A percentile compares a stretch with the other conserved stretches of the same genome.
These are phyloP conservation scores for Brassica cretica DNA, from an alignment of 345 rosid genomes.

Conservation along the genomic window DNA sequence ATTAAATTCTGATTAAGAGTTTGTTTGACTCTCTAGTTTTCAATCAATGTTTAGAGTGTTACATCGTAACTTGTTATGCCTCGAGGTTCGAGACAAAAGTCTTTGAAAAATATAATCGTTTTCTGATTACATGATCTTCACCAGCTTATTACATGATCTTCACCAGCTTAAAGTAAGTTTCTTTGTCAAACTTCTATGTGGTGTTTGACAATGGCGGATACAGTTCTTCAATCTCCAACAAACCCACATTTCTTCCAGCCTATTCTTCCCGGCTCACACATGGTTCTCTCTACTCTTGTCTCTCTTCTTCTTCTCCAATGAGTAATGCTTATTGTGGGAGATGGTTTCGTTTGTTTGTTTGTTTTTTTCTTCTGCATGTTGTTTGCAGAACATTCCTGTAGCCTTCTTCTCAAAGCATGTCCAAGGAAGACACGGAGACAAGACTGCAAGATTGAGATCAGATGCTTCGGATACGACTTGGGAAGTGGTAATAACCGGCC, in stretches of 20 bases:
- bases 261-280: constrained; percentile 18
- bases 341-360: not conserved
- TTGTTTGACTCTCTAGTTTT: not conserved
- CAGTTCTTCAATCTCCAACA: constrained; percentile 4
- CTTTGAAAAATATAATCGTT: not conserved
- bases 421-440: not conserved
- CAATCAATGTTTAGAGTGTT: not conserved
- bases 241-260: constrained; percentile 35
- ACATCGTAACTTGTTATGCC: not conserved
- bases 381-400: constrained; percentile 32
- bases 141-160: not conserved
- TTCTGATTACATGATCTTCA: not conserved
- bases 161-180: not conserved
- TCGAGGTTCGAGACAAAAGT: not conserved
- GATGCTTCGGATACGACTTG: constrained; percentile 18
- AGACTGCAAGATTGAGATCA: constrained; percentile 5
- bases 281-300: constrained; percentile 15
- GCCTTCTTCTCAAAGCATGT: constrained; percentile 7
- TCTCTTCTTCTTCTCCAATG: not conserved
- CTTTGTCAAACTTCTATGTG: not conserved
- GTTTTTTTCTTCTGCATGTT: not conserved
- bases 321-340: not conserved
- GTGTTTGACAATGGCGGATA: constrained; percentile 21
- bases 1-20: not conserved
- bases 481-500: constrained; percentile 16